Evolutionary conservation across 2,329 filamentous ascomycete genomes (phyloP), one percentile per base, ranked within the genome.

Genomic region (Pseudogymnoascus sp.): DNA sequence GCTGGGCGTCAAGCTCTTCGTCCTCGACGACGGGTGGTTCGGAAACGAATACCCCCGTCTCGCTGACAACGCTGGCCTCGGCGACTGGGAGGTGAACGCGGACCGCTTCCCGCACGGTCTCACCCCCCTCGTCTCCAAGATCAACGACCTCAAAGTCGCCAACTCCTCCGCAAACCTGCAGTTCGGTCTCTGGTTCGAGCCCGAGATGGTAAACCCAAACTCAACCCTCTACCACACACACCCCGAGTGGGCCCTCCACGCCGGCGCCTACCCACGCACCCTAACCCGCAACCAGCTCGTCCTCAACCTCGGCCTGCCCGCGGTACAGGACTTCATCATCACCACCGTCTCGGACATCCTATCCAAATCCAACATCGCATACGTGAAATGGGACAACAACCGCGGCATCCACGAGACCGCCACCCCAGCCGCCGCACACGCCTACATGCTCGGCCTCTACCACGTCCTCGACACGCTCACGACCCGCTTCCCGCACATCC

Each of bases 11-110:
- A 80, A 82, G 66, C 78, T 88, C 0, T 85, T 88, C 50, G 86
- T 88, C 0, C 79, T 85, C 56, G 86, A 88, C 47, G 86, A 88
- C 64, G 86, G 86, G 3, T 88, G 85, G 86, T 88, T 88, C 59
- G 86, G 86, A 13, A 75, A 78, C n/a, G 76, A 86, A 37, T 82
- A 86, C 64, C 84, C 42, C 26, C 42, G 42, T n/a, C n/a, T 50
- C 21, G 7, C 6, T 10, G 42, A 50, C 42, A 50, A 50, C 26
- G 42, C 42, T n/a, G 42, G 42, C 26, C 42, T 50, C 13, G 42
- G 42, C 42, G 42, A 50, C 42, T 50, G 42, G 42, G 42, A 50
- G 6, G 10, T 50, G 10, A 50, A 50, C 42, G 1, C 21, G 13
- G 26, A 6, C 1, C 42, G 42, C 21, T 50, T 50, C 21, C 42